These are phyloP conservation scores for Rhodotorula sp. DNA, from an alignment of 1,284 basidiomycete genomes.

Conservation along the genomic window DNA sequence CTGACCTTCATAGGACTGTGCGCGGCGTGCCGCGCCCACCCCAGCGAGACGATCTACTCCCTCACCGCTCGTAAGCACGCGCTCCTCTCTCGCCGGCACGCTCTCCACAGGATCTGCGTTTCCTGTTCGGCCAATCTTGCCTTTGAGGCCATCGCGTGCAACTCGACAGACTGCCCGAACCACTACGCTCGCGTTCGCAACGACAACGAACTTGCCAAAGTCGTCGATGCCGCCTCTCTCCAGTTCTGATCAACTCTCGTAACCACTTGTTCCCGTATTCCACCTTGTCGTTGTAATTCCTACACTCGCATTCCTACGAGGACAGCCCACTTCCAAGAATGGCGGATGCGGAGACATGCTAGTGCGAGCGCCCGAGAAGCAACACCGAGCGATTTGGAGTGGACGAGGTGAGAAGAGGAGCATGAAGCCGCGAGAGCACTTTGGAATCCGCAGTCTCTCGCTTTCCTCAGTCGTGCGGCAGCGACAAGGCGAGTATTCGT, in stretches of 20 bases:
- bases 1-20: constrained; percentile 61
- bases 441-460: no score
- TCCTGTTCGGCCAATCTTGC: constrained; percentile 63
- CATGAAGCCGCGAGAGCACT: neutral
- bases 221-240: neutral
- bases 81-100: constrained; percentile 53
- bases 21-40: constrained; percentile 58
- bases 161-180: constrained; percentile 73
- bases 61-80: constrained; percentile 60
- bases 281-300: neutral
- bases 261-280: neutral
- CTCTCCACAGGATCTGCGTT: constrained; percentile 58
- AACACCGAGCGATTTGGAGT: no score
- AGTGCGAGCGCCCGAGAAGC: neutral
- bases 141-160: constrained; percentile 66
- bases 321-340: neutral
- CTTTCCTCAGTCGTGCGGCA: no score
- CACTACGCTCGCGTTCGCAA: constrained; percentile 16
- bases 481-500: no score
- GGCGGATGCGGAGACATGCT: neutral
- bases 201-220: constrained; percentile 20
- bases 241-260: neutral
- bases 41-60: constrained; percentile 61
- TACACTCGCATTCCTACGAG: neutral
- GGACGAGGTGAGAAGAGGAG: neutral